Percentiles rank a stretch among this genome's conserved stretches.
Conservation (phyloP, 2,329 filamentous ascomycete genomes). For the Sporothrix mexicana region DNA sequence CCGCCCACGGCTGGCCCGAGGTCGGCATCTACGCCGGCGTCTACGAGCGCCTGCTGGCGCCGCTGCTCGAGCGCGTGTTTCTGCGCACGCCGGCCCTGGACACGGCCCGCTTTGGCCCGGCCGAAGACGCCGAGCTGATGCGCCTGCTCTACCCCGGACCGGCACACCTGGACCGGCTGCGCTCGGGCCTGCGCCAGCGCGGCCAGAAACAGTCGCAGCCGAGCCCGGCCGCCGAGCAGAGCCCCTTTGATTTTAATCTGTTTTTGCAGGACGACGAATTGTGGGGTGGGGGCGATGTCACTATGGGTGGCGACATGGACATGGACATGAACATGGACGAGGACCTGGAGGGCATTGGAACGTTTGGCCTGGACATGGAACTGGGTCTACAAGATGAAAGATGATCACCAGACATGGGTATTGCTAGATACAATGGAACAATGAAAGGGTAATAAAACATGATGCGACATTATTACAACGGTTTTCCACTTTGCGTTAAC, state of each 20-base stretch:
- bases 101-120: constrained; percentile 32
- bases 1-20: constrained; percentile 44
- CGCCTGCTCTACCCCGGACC: constrained; percentile 36
- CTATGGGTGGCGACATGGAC: too few species aligned
- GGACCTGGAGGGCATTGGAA: not conserved
- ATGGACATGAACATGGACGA: not conserved
- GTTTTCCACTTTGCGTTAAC: too few species aligned
- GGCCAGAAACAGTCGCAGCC: constrained; percentile 26
- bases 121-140: constrained; percentile 37
- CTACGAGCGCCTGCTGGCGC: constrained; percentile 41
- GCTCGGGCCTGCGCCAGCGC: constrained; percentile 25
- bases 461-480: too few species aligned
- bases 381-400: not conserved
- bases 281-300: not conserved
- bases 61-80: constrained; percentile 44
- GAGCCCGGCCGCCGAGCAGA: constrained; percentile 19
- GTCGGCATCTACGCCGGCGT: constrained; percentile 42
- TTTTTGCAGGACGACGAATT: constrained; percentile 33
- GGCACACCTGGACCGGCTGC: constrained; percentile 34
- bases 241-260: constrained; percentile 35
- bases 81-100: not conserved
- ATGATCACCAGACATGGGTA: not conserved
- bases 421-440: not conserved
- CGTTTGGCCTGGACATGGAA: not conserved
- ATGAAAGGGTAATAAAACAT: too few species aligned